Evolutionary conservation across 805 yeast species (phyloP).

Genomic region (Yamadazyma olivae): DNA sequence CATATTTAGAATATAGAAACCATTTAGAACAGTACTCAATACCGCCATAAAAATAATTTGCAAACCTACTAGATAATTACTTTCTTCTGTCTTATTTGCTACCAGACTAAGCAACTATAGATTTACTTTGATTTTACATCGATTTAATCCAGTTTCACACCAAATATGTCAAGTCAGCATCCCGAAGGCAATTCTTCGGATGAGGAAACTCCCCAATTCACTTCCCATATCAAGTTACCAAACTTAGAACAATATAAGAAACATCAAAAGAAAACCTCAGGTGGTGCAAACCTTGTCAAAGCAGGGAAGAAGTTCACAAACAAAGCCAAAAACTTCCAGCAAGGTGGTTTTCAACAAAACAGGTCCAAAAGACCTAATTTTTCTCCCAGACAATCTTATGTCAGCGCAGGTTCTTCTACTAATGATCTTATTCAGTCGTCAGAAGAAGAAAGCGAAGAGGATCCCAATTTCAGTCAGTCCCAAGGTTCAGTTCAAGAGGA

Average conservation of each 20-base stretch:
- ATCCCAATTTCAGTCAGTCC: too few species aligned
- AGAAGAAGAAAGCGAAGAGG: neutral
- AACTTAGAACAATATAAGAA: constrained; percentile 19
- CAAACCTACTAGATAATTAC: too few species aligned
- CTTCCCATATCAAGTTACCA: constrained; percentile 29
- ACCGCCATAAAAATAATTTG: too few species aligned
- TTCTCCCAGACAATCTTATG: constrained; percentile 23
- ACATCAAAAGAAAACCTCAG: constrained; percentile 12
- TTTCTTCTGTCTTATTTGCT: too few species aligned
- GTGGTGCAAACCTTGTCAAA: constrained; percentile 22
- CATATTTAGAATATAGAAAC: too few species aligned
- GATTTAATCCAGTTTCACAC: too few species aligned
- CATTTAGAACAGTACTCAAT: too few species aligned
- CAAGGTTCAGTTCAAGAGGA: constrained; percentile 1
- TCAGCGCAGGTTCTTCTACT: constrained; percentile 24
- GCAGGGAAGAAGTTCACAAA: constrained; percentile 20
- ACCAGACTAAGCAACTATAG: too few species aligned
- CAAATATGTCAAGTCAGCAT: too few species aligned
- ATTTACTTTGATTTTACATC: too few species aligned
- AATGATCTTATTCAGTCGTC: constrained; percentile 19
- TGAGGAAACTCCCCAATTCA: constrained; percentile 24
- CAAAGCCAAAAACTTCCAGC: constrained; percentile 2
- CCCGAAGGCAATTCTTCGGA: constrained; percentile 25
- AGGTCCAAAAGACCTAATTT: constrained; percentile 5
- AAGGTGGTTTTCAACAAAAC: constrained; percentile 11